Percentiles rank a stretch among this genome's conserved stretches.
phyloP scores from a whole-genome alignment of 805 yeast species.

The Ogataea glucozyma region DNA sequence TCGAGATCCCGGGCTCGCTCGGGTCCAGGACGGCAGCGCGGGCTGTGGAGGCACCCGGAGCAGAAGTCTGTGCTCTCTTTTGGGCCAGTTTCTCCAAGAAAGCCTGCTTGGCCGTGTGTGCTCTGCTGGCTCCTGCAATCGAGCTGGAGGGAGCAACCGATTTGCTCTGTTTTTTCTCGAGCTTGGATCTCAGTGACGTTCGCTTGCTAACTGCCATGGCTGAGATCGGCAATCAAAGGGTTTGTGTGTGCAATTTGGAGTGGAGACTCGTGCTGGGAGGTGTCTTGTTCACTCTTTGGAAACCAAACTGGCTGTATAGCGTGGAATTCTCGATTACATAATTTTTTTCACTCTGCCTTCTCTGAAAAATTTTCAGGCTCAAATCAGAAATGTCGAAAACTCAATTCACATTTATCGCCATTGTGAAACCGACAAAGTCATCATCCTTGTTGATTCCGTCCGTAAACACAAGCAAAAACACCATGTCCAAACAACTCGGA shows the following conservation, averaged over 20 bases:
- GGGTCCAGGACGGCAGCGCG: slow-evolving; percentile 24
- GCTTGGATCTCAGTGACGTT: slow-evolving; percentile 45
- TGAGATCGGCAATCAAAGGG: not conserved
- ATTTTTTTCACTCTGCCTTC: not conserved
- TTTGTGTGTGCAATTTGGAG: no score
- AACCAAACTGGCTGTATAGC: not conserved
- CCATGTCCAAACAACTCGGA: slow-evolving; percentile 34
- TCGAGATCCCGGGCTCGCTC: slow-evolving; percentile 52
- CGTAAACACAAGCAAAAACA: not conserved
- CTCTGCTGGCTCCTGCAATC: slow-evolving; percentile 34
- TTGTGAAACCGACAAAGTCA: not conserved
- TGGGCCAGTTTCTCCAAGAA: slow-evolving; percentile 22
- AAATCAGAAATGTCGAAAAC: not conserved
- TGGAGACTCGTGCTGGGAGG: no score
- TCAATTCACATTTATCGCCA: not conserved
- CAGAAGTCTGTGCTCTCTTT: slow-evolving; percentile 12
- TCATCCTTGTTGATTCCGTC: not conserved
- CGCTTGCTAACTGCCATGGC: slow-evolving; percentile 48
- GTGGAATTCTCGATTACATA: slow-evolving; percentile 6
- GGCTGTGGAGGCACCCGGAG: not conserved
- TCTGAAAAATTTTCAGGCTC: slow-evolving; percentile 2
- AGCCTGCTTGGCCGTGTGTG: slow-evolving; percentile 14
- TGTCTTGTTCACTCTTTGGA: no score
- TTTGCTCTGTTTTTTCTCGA: slow-evolving; percentile 32
- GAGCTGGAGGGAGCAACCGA: not conserved